Evolutionary conservation across 2,329 filamentous ascomycete species (phyloP).

Genomic region (Fusarium buharicum): DNA sequence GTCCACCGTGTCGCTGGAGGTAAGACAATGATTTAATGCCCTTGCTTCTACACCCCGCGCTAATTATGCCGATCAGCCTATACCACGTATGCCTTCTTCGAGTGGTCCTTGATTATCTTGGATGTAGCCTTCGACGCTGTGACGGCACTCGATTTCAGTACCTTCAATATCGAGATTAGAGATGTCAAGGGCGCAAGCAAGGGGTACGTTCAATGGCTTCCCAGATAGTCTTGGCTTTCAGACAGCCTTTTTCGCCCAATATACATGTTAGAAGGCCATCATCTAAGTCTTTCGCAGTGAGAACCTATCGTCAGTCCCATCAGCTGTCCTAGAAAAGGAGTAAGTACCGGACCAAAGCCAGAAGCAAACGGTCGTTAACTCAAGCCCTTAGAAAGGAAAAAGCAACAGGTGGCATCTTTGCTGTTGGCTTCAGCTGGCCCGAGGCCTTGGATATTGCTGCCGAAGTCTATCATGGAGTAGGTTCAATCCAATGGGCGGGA

Average conservation of each 20-base stretch:
- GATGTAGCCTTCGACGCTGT: constrained; percentile 97
- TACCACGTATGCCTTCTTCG: constrained; percentile 97
- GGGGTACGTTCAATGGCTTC: constrained; percentile 99
- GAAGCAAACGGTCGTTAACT: constrained; percentile 33
- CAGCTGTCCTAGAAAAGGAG: constrained; percentile 75
- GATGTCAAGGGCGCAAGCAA: constrained; percentile 91
- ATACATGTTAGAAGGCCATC: constrained; percentile 44
- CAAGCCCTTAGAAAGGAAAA: constrained; percentile 73
- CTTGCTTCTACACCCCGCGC: constrained; percentile 17
- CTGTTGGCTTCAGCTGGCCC: constrained; percentile 75
- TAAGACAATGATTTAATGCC: constrained; percentile 57
- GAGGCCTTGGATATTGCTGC: constrained; percentile 83
- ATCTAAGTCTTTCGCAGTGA: constrained; percentile 61
- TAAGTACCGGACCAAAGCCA: constrained; percentile 59
- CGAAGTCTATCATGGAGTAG: constrained; percentile 90
- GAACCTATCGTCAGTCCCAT: constrained; percentile 58
- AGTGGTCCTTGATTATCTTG: constrained; percentile 94
- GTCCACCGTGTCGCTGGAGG: constrained; percentile 93
- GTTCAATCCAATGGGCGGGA: constrained; percentile 45
- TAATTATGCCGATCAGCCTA: constrained; percentile 72
- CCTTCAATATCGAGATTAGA: constrained; percentile 86
- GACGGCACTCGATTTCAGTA: constrained; percentile 89
- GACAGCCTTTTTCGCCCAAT: constrained; percentile 45
- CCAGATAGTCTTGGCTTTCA: constrained; percentile 70
- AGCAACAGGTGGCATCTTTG: constrained; percentile 75